Evolutionary conservation across 257 asterid genomes (phyloP).

Genomic region (Anisodus tanguticus): DNA sequence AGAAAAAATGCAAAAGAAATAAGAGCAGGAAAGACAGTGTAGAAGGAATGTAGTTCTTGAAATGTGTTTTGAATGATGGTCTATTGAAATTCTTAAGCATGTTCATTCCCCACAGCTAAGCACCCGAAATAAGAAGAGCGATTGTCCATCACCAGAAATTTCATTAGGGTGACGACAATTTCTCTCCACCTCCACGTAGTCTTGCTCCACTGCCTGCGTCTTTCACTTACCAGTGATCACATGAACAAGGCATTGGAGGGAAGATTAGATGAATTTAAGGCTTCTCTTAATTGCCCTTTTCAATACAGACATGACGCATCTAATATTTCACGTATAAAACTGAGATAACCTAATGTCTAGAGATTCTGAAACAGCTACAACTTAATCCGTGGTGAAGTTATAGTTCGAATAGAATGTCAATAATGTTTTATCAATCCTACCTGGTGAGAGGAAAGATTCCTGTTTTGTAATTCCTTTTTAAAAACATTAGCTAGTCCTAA

Average conservation of each 20-base stretch:
- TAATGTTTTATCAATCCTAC: not conserved
- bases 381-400: not conserved
- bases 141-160: constrained; percentile 4
- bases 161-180: not conserved
- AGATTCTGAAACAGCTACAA: not conserved
- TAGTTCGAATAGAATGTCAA: not conserved
- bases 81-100: not conserved
- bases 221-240: not conserved
- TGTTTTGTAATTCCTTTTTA: not conserved
- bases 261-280: not conserved
- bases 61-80: not conserved
- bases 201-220: constrained; percentile 1
- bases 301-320: not conserved
- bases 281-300: not conserved
- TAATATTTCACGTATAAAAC: constrained; percentile 9
- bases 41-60: not conserved
- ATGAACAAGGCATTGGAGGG: constrained; percentile 2
- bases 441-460: not conserved
- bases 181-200: not conserved
- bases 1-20: constrained; percentile 20
- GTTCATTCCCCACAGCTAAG: not conserved
- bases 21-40: constrained; percentile 10
- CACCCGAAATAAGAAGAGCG: not conserved
- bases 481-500: not conserved
- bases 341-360: not conserved